Percentiles rank a stretch among this genome's conserved stretches.
Conservation (phyloP, 169 alveolate genomes). For the Plasmodium chabaudi region DNA sequence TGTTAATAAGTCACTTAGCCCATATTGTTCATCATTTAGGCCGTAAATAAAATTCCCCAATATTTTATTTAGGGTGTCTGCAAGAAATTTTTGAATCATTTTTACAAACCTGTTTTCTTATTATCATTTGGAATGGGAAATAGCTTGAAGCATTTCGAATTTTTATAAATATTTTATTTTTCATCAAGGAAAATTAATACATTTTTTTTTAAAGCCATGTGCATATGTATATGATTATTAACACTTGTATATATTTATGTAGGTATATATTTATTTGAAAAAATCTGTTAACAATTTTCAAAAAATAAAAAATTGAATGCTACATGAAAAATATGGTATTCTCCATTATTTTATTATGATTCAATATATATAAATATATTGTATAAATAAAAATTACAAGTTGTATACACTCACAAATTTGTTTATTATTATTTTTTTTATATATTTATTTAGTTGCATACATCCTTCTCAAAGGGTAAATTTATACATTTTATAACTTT, state of each 20-base stretch:
- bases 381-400: too few species aligned
- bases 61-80: constrained; percentile 56
- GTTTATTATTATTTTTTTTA: too few species aligned
- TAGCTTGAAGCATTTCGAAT: neutral
- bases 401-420: too few species aligned
- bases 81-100: constrained; percentile 69
- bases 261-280: neutral
- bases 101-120: neutral
- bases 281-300: neutral
- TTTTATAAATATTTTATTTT: neutral
- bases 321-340: too few species aligned
- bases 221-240: constrained; percentile 3
- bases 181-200: neutral
- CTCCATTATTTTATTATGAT: too few species aligned
- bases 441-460: constrained; percentile 1
- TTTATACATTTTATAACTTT: neutral
- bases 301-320: neutral
- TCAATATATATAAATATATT: too few species aligned
- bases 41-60: constrained; percentile 76
- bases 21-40: constrained; percentile 51
- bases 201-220: neutral
- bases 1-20: constrained; percentile 59
- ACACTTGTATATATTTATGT: constrained; percentile 3
- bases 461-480: neutral
- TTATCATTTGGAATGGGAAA: neutral